Conservation (phyloP, 768 basidiomycete genomes). For the Trametes punicea region DNA sequence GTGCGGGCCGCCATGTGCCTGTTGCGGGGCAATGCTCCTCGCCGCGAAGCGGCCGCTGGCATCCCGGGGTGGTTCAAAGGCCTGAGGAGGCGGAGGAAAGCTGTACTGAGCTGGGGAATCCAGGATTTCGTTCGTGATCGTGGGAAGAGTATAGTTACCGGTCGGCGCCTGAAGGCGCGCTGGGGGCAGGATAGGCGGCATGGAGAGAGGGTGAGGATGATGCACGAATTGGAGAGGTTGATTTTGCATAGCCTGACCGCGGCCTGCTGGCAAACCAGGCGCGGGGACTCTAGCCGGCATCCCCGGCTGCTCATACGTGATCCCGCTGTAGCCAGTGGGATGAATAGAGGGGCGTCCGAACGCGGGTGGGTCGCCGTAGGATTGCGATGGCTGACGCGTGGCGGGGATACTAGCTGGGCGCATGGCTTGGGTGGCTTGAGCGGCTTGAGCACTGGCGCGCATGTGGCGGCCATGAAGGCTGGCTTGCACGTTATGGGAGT, state of each 20-base stretch:
- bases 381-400: neutral
- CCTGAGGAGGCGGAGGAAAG: neutral
- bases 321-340: slow-evolving; percentile 4
- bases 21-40: neutral
- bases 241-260: neutral
- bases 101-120: neutral
- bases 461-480: neutral
- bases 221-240: neutral
- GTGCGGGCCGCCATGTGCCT: neutral
- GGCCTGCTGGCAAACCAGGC: neutral
- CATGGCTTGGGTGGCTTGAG: neutral
- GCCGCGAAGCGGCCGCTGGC: slow-evolving; percentile 7
- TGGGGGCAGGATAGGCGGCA: neutral
- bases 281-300: neutral
- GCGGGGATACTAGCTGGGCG: neutral
- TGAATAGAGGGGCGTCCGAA: slow-evolving; percentile 20
- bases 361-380: slow-evolving; percentile 15
- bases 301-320: neutral
- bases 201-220: neutral
- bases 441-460: neutral
- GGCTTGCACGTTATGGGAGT: neutral
- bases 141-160: slow-evolving; percentile 4
- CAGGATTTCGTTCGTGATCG: slow-evolving; percentile 3
- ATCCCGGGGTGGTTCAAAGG: slow-evolving; percentile 1
- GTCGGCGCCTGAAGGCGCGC: neutral